phyloP scores from a whole-genome alignment of 2,329 filamentous ascomycete genomes.

The Colletotrichum tropicale region DNA sequence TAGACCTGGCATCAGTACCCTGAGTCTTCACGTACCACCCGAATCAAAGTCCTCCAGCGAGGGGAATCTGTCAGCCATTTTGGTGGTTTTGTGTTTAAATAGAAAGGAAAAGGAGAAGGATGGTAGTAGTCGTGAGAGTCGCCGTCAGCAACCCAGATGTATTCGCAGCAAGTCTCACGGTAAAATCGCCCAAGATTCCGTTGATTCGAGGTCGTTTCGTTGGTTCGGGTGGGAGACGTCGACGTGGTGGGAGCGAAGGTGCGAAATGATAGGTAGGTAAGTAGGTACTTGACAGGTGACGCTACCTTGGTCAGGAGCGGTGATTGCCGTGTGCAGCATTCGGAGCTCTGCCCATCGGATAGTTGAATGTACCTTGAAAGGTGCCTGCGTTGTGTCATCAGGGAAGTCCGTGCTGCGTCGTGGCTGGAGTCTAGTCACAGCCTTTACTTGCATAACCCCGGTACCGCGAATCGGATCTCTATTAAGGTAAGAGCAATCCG shows the following conservation, averaged over 20 bases:
- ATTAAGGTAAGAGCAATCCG: not conserved
- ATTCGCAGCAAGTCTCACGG: not conserved
- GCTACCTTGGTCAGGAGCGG: conserved; percentile 9
- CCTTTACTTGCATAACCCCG: not conserved
- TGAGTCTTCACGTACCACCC: conserved; percentile 47
- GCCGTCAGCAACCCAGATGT: not conserved
- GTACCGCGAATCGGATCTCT: not conserved
- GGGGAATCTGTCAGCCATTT: conserved; percentile 80
- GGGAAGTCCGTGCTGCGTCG: not conserved
- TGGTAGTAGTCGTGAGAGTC: conserved; percentile 68
- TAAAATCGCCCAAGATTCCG: not conserved
- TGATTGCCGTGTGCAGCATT: conserved; percentile 11
- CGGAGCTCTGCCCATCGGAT: conserved; percentile 6
- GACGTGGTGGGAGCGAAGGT: not conserved
- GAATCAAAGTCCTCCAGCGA: conserved; percentile 80
- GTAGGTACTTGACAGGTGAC: not conserved
- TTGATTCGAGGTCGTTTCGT: not conserved
- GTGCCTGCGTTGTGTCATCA: not conserved
- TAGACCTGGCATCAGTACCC: conserved; percentile 2
- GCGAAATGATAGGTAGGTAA: not conserved
- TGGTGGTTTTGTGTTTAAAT: conserved; percentile 24
- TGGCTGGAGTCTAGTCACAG: not conserved
- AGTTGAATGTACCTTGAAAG: conserved; percentile 1
- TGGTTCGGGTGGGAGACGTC: not conserved
- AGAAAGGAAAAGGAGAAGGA: conserved; percentile 37